Evolutionary conservation across 2,329 filamentous ascomycete species (phyloP).

Genomic region (Coniochaeta sp.): DNA sequence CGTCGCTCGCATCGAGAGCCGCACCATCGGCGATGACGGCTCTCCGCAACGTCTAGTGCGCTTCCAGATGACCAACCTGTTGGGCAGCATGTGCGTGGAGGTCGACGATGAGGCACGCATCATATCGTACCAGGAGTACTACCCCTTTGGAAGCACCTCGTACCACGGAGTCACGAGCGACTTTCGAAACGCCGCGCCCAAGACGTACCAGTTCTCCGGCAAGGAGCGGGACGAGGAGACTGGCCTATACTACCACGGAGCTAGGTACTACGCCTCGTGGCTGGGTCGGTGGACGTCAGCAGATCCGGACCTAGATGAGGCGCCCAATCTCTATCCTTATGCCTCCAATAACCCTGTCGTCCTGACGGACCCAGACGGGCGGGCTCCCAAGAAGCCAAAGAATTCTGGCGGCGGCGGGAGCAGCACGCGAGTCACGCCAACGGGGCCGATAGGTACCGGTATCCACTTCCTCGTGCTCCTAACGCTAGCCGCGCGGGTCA

Average conservation of each 20-base stretch:
- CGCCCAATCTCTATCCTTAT: neutral
- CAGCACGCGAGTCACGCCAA: no score
- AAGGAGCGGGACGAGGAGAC: constrained; percentile 17
- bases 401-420: no score
- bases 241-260: constrained; percentile 16
- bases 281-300: constrained; percentile 16
- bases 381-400: no score
- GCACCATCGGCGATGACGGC: constrained; percentile 6
- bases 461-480: no score
- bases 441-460: no score
- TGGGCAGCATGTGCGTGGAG: constrained; percentile 11
- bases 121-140: constrained; percentile 22
- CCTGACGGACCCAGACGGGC: neutral
- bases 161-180: constrained; percentile 4
- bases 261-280: constrained; percentile 18
- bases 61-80: neutral
- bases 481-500: no score
- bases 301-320: constrained; percentile 11
- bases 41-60: constrained; percentile 6
- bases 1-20: neutral
- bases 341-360: neutral
- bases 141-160: constrained; percentile 17
- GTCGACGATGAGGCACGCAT: constrained; percentile 15
- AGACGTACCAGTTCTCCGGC: constrained; percentile 16
- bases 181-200: constrained; percentile 10